Percentiles rank a stretch among this genome's conserved stretches.
phyloP scores from a whole-genome alignment of 2,329 filamentous ascomycete species.

The Phoma sp. region DNA sequence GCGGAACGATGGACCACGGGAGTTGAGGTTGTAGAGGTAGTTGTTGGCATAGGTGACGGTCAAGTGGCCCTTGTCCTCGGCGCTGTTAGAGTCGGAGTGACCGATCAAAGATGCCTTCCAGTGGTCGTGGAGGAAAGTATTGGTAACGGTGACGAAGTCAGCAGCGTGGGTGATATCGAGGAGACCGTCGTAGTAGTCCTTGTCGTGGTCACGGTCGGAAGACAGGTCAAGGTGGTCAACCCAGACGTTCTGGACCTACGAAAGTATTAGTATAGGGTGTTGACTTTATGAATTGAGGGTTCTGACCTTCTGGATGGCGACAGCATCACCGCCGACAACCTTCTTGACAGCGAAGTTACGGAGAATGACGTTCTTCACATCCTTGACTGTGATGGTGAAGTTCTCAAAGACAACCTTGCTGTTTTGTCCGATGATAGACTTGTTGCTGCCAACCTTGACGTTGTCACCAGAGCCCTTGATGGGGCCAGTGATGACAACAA shows the following conservation, averaged over 20 bases:
- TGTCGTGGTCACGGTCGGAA: constrained; percentile 65
- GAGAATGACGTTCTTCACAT: constrained; percentile 62
- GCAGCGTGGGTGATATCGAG: constrained; percentile 69
- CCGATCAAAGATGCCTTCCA: constrained; percentile 66
- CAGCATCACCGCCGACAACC: constrained; percentile 60
- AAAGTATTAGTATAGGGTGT: not conserved
- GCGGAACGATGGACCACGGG: constrained; percentile 67
- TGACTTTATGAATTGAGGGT: constrained; percentile 52
- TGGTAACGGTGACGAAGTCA: constrained; percentile 67
- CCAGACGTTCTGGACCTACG: constrained; percentile 62
- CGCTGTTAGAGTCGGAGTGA: constrained; percentile 65
- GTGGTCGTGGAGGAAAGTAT: constrained; percentile 64
- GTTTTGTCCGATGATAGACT: constrained; percentile 60
- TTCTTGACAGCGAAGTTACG: constrained; percentile 63
- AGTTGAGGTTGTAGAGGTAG: constrained; percentile 70
- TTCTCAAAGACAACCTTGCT: constrained; percentile 55
- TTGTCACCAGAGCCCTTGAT: constrained; percentile 51
- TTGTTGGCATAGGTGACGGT: constrained; percentile 73
- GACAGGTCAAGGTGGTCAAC: constrained; percentile 73
- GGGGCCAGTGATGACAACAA: constrained; percentile 57
- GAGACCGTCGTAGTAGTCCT: constrained; percentile 75
- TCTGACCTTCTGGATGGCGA: constrained; percentile 54
- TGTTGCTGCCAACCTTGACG: constrained; percentile 58
- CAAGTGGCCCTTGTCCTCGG: constrained; percentile 68
- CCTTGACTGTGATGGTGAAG: constrained; percentile 58